Percentiles rank a stretch among this genome's conserved stretches.
These are phyloP conservation scores for Spinacia oleracea DNA, from an alignment of 179 eudicot species.

Conservation along the genomic window DNA sequence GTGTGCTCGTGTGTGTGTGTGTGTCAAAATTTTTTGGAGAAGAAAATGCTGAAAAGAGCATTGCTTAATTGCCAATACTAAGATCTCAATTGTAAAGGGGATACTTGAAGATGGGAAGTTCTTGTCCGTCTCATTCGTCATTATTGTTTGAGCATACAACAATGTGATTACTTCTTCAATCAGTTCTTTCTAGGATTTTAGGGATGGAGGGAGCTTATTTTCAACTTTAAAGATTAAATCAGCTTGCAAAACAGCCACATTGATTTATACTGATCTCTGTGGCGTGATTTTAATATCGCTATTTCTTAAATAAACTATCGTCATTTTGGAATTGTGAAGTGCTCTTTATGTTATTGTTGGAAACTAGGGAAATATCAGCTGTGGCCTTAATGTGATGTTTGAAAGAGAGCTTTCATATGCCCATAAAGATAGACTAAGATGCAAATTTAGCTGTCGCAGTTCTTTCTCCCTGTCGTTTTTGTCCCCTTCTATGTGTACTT, in stretches of 20 bases:
- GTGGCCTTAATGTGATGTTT: background rate
- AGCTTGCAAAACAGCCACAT: background rate
- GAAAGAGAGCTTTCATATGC: conserved; percentile 2
- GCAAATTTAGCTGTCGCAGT: background rate
- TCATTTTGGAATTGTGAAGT: background rate
- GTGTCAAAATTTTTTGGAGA: background rate
- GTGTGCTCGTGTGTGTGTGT: background rate
- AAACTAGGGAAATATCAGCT: background rate
- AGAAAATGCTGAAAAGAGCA: background rate
- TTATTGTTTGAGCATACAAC: too few species aligned
- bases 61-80: background rate
- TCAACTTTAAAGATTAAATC: too few species aligned
- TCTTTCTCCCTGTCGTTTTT: background rate
- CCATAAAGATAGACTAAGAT: too few species aligned
- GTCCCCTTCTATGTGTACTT: background rate
- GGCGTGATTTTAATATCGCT: background rate
- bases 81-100: background rate
- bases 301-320: background rate
- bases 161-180: background rate
- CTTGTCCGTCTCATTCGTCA: background rate
- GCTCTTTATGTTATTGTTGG: background rate
- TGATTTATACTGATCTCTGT: too few species aligned
- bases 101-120: background rate
- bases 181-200: background rate
- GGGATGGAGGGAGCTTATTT: background rate